Percentiles rank a stretch among this genome's conserved stretches.
Conservation (phyloP, 1,139 yeast species). For the Pneumocystis oryctolagi region DNA sequence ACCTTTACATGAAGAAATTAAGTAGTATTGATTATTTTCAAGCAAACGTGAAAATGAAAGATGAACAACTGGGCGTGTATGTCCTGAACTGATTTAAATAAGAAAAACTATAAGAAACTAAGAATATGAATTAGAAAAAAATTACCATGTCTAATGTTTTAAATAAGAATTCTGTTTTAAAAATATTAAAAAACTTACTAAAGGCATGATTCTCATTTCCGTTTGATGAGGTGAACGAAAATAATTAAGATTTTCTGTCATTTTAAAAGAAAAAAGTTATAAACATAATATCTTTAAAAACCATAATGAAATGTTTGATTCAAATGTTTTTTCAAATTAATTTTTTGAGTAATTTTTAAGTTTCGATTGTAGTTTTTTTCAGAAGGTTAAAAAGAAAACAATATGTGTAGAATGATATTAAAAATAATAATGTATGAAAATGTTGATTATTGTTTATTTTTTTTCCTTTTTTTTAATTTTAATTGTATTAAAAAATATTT, state of each 20-base stretch:
- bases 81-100: slow-evolving; percentile 22
- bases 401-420: too few species aligned
- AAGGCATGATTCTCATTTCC: not conserved
- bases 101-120: not conserved
- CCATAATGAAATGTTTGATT: not conserved
- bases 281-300: not conserved
- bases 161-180: not conserved
- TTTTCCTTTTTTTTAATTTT: too few species aligned
- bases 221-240: not conserved
- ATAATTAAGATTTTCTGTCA: not conserved
- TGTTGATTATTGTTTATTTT: too few species aligned
- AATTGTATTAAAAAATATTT: not conserved
- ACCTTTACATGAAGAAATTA: slow-evolving; percentile 26
- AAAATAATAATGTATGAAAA: too few species aligned
- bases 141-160: not conserved
- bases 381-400: not conserved
- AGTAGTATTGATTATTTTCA: slow-evolving; percentile 15
- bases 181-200: not conserved
- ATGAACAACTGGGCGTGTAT: slow-evolving; percentile 28
- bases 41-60: slow-evolving; percentile 21
- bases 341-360: too few species aligned
- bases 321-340: not conserved
- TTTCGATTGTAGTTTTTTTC: too few species aligned
- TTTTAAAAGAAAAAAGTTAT: not conserved
- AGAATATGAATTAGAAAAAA: not conserved